Evolutionary conservation across 2,329 filamentous ascomycete genomes (phyloP), one percentile per base, ranked within the genome.

Genomic region (Verticillium isaacii): DNA sequence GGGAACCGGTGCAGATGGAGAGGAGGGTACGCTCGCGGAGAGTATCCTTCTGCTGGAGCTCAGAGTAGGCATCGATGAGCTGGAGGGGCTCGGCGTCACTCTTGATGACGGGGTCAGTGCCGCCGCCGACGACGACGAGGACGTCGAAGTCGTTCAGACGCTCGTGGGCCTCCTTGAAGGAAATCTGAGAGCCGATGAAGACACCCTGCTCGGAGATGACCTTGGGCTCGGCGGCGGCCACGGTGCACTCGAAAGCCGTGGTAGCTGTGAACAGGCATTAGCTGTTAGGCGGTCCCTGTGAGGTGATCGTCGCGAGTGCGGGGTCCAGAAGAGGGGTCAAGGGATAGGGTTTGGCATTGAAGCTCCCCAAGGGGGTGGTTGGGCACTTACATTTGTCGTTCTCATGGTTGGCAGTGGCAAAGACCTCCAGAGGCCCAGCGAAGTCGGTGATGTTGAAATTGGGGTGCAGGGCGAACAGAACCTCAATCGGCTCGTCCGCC

Each of bases 11-110:
- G 80, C 90, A 93, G 74, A 96, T 81, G 67, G 90, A 91, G 68
- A 95, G 79, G 70, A 95, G 80, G 58, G 91, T 93, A 68, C 92
- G 90, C 81, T 96, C 92, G 70, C 89, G 89, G 70, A 82, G 82
- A 14, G 91, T 89, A 69, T 93, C 90, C 70, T 86, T 87, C 81
- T 91, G 87, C 79, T 95, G 91, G 62, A 94, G 81, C 72, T 93
- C 89, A 66, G 89, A 85, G 77, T 89, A 95, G 71, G 89, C 88
- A 68, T 84, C 83, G 80, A 95, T 91, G 73, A 94, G 80, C 65
- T 81, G 78, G 65, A 93, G 81, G 29, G 89, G 90, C 74, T 92
- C 85, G 59, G 80, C 75, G 72, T 90, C 89, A 71, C 82, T 77
- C 76, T 91, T 87, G 71, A 93, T 77, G 65, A 92, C 75, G 41